Evolutionary conservation across 192 early-diverging fungal genomes (phyloP).

Genomic region (Mortierella antarctica): DNA sequence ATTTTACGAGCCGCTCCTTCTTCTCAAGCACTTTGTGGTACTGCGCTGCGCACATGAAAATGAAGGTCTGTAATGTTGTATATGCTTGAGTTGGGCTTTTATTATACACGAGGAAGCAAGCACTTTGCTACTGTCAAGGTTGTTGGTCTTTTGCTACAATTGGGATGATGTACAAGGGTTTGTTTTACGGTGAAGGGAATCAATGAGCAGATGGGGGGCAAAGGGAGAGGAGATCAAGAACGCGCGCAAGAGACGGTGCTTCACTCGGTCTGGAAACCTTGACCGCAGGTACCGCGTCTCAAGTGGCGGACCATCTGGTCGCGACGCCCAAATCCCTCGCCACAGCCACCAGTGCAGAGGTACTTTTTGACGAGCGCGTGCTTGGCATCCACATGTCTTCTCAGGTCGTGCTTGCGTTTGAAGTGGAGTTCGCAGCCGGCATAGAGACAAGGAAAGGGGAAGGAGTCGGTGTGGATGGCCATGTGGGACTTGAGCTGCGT

Average conservation of each 20-base stretch:
- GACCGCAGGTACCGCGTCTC: conserved; percentile 38
- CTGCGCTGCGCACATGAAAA: no score
- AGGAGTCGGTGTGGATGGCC: conserved; percentile 49
- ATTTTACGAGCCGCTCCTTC: no score
- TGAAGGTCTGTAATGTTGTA: no score
- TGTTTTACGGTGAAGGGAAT: no score
- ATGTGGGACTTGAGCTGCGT: conserved; percentile 57
- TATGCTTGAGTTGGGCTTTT: not conserved
- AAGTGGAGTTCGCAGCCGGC: conserved; percentile 48
- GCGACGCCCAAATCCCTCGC: conserved; percentile 51
- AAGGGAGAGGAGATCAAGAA: not conserved
- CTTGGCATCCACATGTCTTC: conserved; percentile 54
- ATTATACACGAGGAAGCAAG: conserved; percentile 28
- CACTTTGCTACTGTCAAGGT: conserved; percentile 25
- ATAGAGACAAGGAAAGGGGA: conserved; percentile 52
- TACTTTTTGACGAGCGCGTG: conserved; percentile 53
- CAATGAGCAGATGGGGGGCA: not conserved
- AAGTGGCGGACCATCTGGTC: conserved; percentile 52
- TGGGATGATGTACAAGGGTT: conserved; percentile 14
- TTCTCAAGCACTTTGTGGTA: no score
- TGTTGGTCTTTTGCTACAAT: conserved; percentile 13
- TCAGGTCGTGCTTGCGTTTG: conserved; percentile 57
- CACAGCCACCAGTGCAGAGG: conserved; percentile 49
- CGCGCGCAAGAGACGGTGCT: not conserved
- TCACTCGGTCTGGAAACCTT: conserved; percentile 52